Evolutionary conservation across 2,329 filamentous ascomycete species (phyloP).

Genomic region (Remersonia thermophila): DNA sequence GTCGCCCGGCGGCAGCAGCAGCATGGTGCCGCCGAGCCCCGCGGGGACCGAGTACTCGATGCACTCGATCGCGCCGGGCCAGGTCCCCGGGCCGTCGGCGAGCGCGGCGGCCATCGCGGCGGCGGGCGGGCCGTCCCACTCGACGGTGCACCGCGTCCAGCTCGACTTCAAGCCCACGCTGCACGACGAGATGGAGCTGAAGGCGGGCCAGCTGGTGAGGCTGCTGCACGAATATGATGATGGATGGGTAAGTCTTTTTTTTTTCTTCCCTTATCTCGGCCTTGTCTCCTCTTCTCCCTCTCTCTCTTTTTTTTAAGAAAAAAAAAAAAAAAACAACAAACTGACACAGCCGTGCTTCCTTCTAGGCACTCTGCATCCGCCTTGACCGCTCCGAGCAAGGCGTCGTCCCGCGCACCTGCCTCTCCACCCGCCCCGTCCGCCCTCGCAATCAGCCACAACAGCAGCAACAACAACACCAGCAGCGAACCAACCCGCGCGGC

Average conservation of each 20-base stretch:
- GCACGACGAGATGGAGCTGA: conserved; percentile 79
- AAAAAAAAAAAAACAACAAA: conserved; percentile 20
- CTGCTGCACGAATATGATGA: conserved; percentile 95
- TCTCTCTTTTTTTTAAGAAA: no score
- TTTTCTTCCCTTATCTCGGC: background rate
- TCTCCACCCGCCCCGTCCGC: conserved; percentile 85
- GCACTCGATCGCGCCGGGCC: conserved; percentile 39
- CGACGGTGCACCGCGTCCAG: conserved; percentile 78
- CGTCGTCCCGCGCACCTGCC: conserved; percentile 83
- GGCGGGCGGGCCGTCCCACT: conserved; percentile 45
- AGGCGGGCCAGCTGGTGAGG: conserved; percentile 71
- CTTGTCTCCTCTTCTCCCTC: background rate
- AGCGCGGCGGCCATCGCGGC: conserved; percentile 49
- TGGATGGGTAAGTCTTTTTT: conserved; percentile 65
- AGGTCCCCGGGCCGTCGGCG: conserved; percentile 31
- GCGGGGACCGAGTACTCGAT: conserved; percentile 51
- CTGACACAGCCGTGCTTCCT: no score
- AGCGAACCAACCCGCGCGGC: conserved; percentile 6
- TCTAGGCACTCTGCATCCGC: conserved; percentile 73
- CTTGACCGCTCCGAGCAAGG: conserved; percentile 87
- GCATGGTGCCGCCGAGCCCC: conserved; percentile 40
- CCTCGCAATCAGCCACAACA: conserved; percentile 41
- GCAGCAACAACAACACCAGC: conserved; percentile 23
- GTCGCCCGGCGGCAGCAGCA: no score
- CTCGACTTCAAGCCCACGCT: conserved; percentile 89